Evolutionary conservation across 148 eudicot genomes (phyloP).

Genomic region (Spergularia bocconei): DNA sequence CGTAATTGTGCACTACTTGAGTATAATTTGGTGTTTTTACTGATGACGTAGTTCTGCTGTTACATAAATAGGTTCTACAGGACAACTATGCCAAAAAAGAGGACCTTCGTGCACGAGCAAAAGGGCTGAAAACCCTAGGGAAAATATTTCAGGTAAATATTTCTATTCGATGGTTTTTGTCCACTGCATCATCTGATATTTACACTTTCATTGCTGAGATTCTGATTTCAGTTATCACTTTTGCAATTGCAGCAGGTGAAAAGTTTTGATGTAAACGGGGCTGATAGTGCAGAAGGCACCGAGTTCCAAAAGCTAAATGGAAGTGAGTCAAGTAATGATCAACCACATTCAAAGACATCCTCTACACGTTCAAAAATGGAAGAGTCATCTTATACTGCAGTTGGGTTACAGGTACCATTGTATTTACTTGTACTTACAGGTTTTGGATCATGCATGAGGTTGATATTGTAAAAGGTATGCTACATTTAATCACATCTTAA

Average conservation of each 20-base stretch:
- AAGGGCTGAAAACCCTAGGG: slow-evolving; percentile 90
- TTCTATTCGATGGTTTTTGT: neutral
- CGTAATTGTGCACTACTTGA: neutral
- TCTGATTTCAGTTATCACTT: slow-evolving; percentile 8
- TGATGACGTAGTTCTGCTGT: slow-evolving; percentile 18
- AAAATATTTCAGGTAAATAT: slow-evolving; percentile 78
- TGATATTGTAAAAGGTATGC: neutral
- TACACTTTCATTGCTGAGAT: neutral
- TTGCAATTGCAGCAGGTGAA: slow-evolving; percentile 44
- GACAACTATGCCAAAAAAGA: slow-evolving; percentile 77
- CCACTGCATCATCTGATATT: slow-evolving; percentile 11
- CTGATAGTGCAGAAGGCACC: slow-evolving; percentile 39
- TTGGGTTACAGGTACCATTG: slow-evolving; percentile 54
- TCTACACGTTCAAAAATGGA: slow-evolving; percentile 36
- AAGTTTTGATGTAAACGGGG: slow-evolving; percentile 49
- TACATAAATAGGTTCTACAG: slow-evolving; percentile 69
- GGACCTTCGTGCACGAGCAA: slow-evolving; percentile 89
- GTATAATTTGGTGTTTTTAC: slow-evolving; percentile 5
- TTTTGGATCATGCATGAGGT: slow-evolving; percentile 4
- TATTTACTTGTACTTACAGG: neutral
- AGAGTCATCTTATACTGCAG: slow-evolving; percentile 40
- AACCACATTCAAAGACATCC: slow-evolving; percentile 38
- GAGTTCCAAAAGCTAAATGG: slow-evolving; percentile 54
- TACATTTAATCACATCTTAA: neutral
- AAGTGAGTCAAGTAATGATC: slow-evolving; percentile 40